These are phyloP conservation scores for Globisporangium carolinianum DNA, from an alignment of 352 stramenopile genomes.

Conservation along the genomic window DNA sequence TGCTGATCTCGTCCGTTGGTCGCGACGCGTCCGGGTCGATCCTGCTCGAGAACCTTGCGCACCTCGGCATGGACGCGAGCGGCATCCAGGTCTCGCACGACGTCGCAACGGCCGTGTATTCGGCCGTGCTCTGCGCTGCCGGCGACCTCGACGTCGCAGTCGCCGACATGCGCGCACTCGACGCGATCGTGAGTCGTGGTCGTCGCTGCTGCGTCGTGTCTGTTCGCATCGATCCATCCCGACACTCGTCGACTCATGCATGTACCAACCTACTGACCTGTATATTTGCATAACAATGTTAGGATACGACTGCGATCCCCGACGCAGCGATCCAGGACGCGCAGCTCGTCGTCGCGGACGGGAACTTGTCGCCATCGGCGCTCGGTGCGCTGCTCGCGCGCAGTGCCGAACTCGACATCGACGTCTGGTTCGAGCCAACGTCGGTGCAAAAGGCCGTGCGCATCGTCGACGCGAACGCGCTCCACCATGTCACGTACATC, in stretches of 20 bases:
- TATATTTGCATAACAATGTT: not conserved
- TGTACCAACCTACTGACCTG: not conserved
- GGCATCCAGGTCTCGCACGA: conserved; percentile 44
- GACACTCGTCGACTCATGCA: not conserved
- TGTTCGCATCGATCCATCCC: too few relatives aligned
- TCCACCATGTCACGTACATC: conserved; percentile 57
- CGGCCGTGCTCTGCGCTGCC: conserved; percentile 58
- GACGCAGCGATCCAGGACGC: conserved; percentile 40
- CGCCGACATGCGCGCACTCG: conserved; percentile 81
- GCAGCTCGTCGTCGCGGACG: conserved; percentile 65
- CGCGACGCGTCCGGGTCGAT: conserved; percentile 63
- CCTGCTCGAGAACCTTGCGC: conserved; percentile 63
- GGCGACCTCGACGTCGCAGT: conserved; percentile 84
- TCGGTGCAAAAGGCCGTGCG: conserved; percentile 77
- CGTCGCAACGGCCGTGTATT: conserved; percentile 79
- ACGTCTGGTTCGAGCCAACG: conserved; percentile 81
- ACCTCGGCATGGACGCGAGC: conserved; percentile 49
- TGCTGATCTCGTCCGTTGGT: conserved; percentile 81
- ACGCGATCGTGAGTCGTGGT: conserved; percentile 49
- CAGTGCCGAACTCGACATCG: conserved; percentile 27
- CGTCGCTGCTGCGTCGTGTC: too few relatives aligned
- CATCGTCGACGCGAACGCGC: conserved; percentile 37
- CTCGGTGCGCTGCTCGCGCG: conserved; percentile 44
- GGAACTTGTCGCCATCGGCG: conserved; percentile 50
- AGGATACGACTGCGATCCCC: conserved; percentile 40